A percentile compares a stretch with the other conserved stretches of the same genome.
phyloP scores from a whole-genome alignment of 306 rosid genomes.

The Casuarina cunninghamiana region DNA sequence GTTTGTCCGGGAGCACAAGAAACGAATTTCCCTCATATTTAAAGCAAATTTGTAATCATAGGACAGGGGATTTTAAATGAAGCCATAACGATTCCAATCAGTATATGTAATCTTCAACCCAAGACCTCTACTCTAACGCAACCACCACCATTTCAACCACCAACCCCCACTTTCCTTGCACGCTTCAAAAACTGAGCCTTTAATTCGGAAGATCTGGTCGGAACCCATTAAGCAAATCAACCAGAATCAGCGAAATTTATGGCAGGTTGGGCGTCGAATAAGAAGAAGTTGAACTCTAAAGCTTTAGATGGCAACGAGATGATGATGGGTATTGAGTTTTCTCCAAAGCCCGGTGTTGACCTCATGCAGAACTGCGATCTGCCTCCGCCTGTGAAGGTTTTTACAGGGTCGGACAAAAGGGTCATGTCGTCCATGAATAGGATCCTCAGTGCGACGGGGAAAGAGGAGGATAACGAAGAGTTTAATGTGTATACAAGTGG shows the following conservation, averaged over 20 bases:
- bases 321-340: slow-evolving; percentile 44
- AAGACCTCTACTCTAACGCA: slow-evolving; percentile 8
- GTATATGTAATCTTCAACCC: background rate
- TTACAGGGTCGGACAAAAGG: slow-evolving; percentile 45
- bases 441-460: slow-evolving; percentile 25
- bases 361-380: slow-evolving; percentile 92
- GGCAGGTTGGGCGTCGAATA: slow-evolving; percentile 26
- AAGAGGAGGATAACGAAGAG: slow-evolving; percentile 25
- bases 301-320: slow-evolving; percentile 31
- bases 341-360: slow-evolving; percentile 50
- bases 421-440: slow-evolving; percentile 49
- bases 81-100: background rate
- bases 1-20: slow-evolving; percentile 43
- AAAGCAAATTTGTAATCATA: slow-evolving; percentile 24
- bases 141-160: slow-evolving; percentile 25
- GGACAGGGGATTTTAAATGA: background rate
- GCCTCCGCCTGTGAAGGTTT: slow-evolving; percentile 84
- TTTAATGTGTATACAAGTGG: background rate
- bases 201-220: slow-evolving; percentile 10
- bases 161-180: slow-evolving; percentile 33
- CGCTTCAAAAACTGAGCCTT: slow-evolving; percentile 29
- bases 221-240: slow-evolving; percentile 9
- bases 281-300: slow-evolving; percentile 22
- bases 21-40: slow-evolving; percentile 37
- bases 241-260: background rate